Base-by-base conservation (phyloP, 768 basidiomycete genomes). In the Boletus sp. region DNA sequence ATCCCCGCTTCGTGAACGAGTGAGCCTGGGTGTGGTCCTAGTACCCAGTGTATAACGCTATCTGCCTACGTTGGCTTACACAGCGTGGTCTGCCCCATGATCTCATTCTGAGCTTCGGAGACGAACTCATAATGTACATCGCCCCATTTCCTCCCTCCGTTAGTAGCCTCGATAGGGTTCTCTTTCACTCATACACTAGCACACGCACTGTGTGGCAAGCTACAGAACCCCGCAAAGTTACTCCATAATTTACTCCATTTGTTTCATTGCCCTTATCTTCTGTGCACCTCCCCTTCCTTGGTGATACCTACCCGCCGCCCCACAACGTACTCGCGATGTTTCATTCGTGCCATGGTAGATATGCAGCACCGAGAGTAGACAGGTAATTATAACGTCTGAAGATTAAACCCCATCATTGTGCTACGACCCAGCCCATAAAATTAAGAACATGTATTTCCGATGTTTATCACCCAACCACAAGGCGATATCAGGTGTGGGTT, bases 281-380 rank as follows among this genome's bases (percentile, higher is more conserved):
- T 35, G 33, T 35, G 33, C 33, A 8, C 33, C 33, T 35, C 11
- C 33, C 33, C 33, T 11, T 35, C 33, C 33, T 3, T 11, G 33
- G 9, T 35, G 33, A 35, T 11, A 35, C 33, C 9, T 35, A 35
- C 7, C 3, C 33, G 33, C 3, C 33, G 33, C 11, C 33, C 11
- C 33, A 24, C 24, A 24, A 24, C 2, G 24, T 80, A 75, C 9
- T 74, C 24, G 3, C 24, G 24, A 24, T 24, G 24, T 24, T 28
- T 8, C 3, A 32, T 24, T 33, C 37, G 12, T 24, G 6, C 17
- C 10, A 51, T 14, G 24, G 33, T 10, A 17, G 18, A 47, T 14
- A 28, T 11, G 35, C 24, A 49, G 12, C 33, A 50, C 33, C 20
- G 1, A 50, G 18, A 12, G 6, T 15, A 35, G 33, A 35, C 11